phyloP scores from a whole-genome alignment of 2,329 filamentous ascomycete genomes.

The Dactylonectria macrodidyma region DNA sequence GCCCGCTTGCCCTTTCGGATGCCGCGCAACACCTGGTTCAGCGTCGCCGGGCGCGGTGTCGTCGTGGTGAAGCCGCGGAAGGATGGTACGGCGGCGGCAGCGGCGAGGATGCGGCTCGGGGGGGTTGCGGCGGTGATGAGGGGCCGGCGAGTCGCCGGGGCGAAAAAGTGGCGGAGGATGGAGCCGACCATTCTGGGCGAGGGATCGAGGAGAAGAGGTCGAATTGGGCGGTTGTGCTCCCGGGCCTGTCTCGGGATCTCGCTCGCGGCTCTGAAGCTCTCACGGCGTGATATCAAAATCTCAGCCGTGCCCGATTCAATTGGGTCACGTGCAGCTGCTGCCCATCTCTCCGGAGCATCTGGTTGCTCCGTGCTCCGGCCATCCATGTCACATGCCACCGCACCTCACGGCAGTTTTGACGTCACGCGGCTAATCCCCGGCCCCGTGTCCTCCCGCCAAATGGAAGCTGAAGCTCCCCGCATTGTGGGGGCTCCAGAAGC shows the following conservation, averaged over 20 bases:
- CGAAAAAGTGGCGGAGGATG: slow-evolving; percentile 55
- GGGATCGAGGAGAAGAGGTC: slow-evolving; percentile 28
- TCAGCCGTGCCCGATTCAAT: slow-evolving; percentile 34
- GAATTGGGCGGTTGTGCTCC: slow-evolving; percentile 45
- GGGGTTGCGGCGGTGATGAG: slow-evolving; percentile 37
- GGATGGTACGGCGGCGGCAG: slow-evolving; percentile 42
- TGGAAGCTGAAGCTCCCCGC: slow-evolving; percentile 24
- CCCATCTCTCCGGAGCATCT: slow-evolving; percentile 12
- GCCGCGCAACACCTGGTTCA: slow-evolving; percentile 82
- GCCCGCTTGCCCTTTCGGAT: slow-evolving; percentile 85
- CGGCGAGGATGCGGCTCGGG: slow-evolving; percentile 48
- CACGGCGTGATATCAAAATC: slow-evolving; percentile 43
- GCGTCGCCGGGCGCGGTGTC: slow-evolving; percentile 71
- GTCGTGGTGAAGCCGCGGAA: slow-evolving; percentile 72
- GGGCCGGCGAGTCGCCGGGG: slow-evolving; percentile 49
- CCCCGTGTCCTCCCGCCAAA: slow-evolving; percentile 12
- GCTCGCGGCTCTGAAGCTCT: slow-evolving; percentile 34
- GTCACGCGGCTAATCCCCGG: slow-evolving; percentile 49
- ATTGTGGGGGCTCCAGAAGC: background rate
- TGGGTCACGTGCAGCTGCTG: slow-evolving; percentile 33
- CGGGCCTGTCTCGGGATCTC: slow-evolving; percentile 28
- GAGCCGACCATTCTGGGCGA: slow-evolving; percentile 53
- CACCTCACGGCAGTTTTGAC: slow-evolving; percentile 34
- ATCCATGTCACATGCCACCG: slow-evolving; percentile 42
- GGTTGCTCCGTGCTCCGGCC: slow-evolving; percentile 29